Evolutionary conservation across 164 flowering plant species (phyloP), one percentile per base, ranked within the genome.

Genomic region (Vitis rotundifolia): DNA sequence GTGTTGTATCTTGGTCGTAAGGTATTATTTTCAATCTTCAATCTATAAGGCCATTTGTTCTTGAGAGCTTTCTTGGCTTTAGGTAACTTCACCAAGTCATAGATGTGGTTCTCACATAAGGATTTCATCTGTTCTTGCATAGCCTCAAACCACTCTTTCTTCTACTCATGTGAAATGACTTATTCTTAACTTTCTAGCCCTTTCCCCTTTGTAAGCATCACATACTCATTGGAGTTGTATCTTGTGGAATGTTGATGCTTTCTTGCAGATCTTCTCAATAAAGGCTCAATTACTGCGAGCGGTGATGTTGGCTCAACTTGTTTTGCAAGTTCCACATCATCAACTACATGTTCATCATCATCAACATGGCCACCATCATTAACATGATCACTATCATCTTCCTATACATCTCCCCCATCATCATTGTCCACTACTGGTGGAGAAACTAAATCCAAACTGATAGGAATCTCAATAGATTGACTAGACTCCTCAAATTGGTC

Each of bases 51-150:
- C 54, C 54, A 8, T 11, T 15, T 8, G n/a, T 51, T 51, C 11
- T 51, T 51, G 4, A 51, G 14, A 8, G 54, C 54, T 51, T 15
- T 51, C 13, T 51, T 51, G 54, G 14, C 12, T 11, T 51, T 51
- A 51, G 54, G 54, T 15, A 64, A 50, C 51, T 64, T 51, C 68
- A 64, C 68, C 44, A 64, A 64, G 11, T 64, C 68, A 22, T 22
- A 22, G 26, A 22, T 22, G 26, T 22, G 26, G 26, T 22, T 22
- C 26, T 22, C 26, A 22, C 22, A 16, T 44, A 50, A 64, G 3
- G 57, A 64, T 1, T 50, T 2, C 16, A 64, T 64, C 22, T 64
- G 44, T 14, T 64, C 56, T 22, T 64, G 26, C 57, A 64, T 50
- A 1, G 57, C 57, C 15, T 49, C 16, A 16, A 15, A n/a, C 57